Evolutionary conservation across 108 stramenopile species (phyloP), one percentile per base, ranked within the genome.

Genomic region (Conticribra guillardii): DNA sequence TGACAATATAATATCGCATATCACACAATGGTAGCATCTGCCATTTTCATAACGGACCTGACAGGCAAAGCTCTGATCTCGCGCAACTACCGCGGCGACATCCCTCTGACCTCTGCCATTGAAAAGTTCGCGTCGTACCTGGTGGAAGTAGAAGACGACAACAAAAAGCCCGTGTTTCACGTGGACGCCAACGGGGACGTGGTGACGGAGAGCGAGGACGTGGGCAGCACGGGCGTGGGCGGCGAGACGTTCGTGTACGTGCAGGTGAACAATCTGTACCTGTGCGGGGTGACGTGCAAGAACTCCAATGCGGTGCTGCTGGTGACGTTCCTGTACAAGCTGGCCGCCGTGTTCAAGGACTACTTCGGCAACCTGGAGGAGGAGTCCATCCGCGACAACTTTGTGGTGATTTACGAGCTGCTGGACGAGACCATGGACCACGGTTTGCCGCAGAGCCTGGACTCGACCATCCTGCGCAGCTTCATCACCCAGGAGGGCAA

Each of bases 391-490:
- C 87, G 99, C 28, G 99, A 99, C 69, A 99, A 99, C 82, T 99
- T 99, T 73, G 98, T 99, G 17, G 92, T 98, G 79, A 97, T 98
- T 60, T 99, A 99, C 76, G 99, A 99, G 74, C 84, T 99, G 24
- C 81, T 99, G 44, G 99, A 99, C 70, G 99, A 99, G 81, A 98
- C 98, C 30, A 98, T 98, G 98, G 99, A 99, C 74, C 97, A 98
- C 60, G 99, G 99, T 7, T 84, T 98, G 83, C 99, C 99, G 11
- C 99, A 99, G 82, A 82, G 82, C 31, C 73, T 95, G 3, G 94
- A 95, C 71, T 84, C 82, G 31, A 95, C 85, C 30, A 96, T 97
- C 63, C 78, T 98, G 22, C 83, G 93, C 53, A 82, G 88, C 64
- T 99, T 95, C 81, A 98, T 99, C 60, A 97, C 97, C 23, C 96